Base-by-base conservation (phyloP, 139 green algal genomes). In the Closterium sp. region DNA sequence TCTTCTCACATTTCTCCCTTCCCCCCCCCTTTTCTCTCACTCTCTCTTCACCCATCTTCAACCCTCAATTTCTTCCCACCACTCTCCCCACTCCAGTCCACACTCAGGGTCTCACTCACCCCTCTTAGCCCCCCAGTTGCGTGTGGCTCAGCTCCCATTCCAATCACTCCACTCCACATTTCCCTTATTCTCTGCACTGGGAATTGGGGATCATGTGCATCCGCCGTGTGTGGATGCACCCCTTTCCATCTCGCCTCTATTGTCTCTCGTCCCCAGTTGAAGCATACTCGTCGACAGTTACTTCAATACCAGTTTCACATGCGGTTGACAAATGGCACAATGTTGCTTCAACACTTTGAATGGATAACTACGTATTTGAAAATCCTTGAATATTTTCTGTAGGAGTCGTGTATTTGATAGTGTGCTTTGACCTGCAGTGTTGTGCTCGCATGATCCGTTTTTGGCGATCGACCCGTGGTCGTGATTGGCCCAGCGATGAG, bases 141-240 rank as follows among this genome's bases (percentile, higher is more conserved):
- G 23, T 16, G 1, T 34, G 19, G 1, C 84, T 55, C 66, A 43
- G 35, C 32, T 23, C 21, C 10, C 30, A 19, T 89, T 2, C 86
- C 86, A 43, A 1, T 85, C 86, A 84, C n/a, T 89, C 86, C 66
- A 43, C n/a, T 89, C 86, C 66, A 43, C 30, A 43, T 89, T 55
- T 34, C 30, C 86, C 9, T 89, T 84, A 10, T n/a, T 0, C 1
- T 35, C 84, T 2, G 5, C 33, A 87, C 4, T n/a, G n/a, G n/a
- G 84, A 16, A 34, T 19, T 87, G 32, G 0, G n/a, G 1, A 33
- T 19, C 55, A 19, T 76, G 55, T 76, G 55, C 55, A 28, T 76
- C 55, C 55, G 55, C 55, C 12, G 32, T 84, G 31, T 89, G 86
- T 89, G 3, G n/a, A 89, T 34, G 0, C 66, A 84, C n/a, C n/a